Base-by-base conservation (phyloP, 495 filamentous ascomycete species). In the Pseudoneurospora amorphoporcata region DNA sequence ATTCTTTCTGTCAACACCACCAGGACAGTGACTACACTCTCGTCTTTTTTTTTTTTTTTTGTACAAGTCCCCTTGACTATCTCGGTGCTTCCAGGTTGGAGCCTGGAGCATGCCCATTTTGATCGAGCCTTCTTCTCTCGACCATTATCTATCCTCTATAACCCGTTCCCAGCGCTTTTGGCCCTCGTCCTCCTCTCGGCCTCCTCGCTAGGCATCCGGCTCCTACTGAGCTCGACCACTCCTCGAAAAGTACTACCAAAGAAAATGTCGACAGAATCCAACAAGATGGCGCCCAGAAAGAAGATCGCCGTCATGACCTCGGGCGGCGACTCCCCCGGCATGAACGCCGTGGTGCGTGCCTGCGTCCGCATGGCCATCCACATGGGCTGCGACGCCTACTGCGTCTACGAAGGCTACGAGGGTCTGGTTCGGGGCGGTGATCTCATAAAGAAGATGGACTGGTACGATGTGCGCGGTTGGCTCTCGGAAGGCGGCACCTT, bases 311-410 rank as follows among this genome's bases (percentile, higher is more conserved):
- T 98, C 73, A 92, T 99, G 91, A 99, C 96, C 73, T 95, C 92
- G 73, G 96, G 96, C 75, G 96, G 96, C 76, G 96, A 99, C 85
- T 93, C 95, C 45, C 95, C 96, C 5, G 96, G 96, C 76, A 99
- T 99, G 96, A 98, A 97, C 81, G 94, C 91, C 61, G 93, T 92
- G 32, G 94, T 98, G 10, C 88, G 96, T 61, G 96, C 96, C 47
- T 94, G 98, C 42, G 93, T 99, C 72, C 90, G 96, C 65, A 98
- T 93, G 90, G 87, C 92, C 38, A 92, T 98, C 74, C 89, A 93
- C 79, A 86, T 90, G 75, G 92, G 90, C 68, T 98, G 95, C 82
- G 92, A 96, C 73, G 87, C 93, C 70, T 99, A 90, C 77, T 93
- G 90, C 76, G 87, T 99, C 76, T 94, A 92, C 81, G 96, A 99